Evolutionary conservation across 1,284 basidiomycete genomes (phyloP).

Genomic region (Irpex sp.): DNA sequence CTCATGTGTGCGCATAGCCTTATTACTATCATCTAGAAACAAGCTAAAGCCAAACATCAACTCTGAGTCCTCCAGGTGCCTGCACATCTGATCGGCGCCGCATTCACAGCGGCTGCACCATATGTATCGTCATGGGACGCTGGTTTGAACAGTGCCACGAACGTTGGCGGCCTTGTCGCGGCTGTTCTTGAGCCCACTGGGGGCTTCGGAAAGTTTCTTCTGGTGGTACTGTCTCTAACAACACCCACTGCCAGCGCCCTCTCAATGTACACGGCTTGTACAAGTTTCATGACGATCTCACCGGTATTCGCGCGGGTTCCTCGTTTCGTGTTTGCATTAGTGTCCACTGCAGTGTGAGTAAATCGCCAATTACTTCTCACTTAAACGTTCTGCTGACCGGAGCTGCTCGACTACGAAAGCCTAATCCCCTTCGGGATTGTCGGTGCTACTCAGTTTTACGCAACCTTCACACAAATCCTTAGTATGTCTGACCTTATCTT

Average conservation of each 20-base stretch:
- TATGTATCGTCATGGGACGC: conserved; percentile 56
- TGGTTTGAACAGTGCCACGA: conserved; percentile 50
- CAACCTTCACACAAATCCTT: conserved; percentile 52
- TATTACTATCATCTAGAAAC: background rate
- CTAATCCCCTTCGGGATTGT: conserved; percentile 58
- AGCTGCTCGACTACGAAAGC: conserved; percentile 25
- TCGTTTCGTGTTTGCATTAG: conserved; percentile 66
- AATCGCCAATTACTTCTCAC: background rate
- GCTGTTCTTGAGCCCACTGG: conserved; percentile 41
- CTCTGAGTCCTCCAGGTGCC: conserved; percentile 35
- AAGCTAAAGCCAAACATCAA: background rate
- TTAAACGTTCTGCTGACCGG: background rate
- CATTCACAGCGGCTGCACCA: conserved; percentile 53
- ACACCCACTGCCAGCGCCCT: conserved; percentile 61
- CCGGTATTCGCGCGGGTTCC: conserved; percentile 57
- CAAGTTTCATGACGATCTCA: conserved; percentile 70
- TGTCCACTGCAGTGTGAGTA: conserved; percentile 68
- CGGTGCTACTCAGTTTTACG: conserved; percentile 55
- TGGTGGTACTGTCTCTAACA: conserved; percentile 53
- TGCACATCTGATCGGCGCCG: conserved; percentile 62
- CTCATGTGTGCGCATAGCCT: conserved; percentile 41
- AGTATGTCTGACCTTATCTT: conserved; percentile 30
- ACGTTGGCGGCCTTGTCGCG: conserved; percentile 46
- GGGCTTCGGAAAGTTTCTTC: conserved; percentile 55
- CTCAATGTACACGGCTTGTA: conserved; percentile 75